These are phyloP conservation scores for Eucalyptus sp. DNA, from an alignment of 345 rosid species.

Conservation along the genomic window DNA sequence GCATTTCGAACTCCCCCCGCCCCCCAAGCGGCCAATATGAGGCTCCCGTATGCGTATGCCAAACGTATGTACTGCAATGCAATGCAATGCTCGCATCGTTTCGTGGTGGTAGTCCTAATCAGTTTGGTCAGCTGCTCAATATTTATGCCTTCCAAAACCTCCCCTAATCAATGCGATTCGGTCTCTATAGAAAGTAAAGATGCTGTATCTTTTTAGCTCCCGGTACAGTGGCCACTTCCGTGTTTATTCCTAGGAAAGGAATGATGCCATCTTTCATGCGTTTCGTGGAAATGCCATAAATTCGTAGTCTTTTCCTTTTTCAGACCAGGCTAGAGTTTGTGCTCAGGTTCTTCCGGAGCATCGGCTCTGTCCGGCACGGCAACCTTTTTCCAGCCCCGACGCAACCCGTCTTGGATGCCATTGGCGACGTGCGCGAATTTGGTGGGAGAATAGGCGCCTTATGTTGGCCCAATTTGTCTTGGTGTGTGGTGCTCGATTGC, in stretches of 20 bases:
- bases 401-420: not conserved
- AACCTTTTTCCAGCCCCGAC: not conserved
- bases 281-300: not conserved
- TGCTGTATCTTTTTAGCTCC: not conserved
- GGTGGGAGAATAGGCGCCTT: not conserved
- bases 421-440: not conserved
- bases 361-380: no score
- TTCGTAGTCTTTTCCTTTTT: not conserved
- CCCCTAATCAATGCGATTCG: not conserved
- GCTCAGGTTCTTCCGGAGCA: no score
- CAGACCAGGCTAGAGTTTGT: not conserved
- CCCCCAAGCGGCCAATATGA: no score
- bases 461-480: not conserved
- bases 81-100: not conserved
- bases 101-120: not conserved
- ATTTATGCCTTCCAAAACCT: not conserved
- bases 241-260: not conserved
- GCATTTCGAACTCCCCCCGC: not conserved
- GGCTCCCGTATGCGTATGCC: not conserved
- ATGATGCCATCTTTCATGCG: not conserved
- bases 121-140: not conserved
- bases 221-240: not conserved
- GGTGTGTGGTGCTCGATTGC: not conserved
- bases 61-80: not conserved
- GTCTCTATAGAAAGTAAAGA: not conserved